Conservation (phyloP, 2,329 filamentous ascomycete species). For the Coniella vitis region DNA sequence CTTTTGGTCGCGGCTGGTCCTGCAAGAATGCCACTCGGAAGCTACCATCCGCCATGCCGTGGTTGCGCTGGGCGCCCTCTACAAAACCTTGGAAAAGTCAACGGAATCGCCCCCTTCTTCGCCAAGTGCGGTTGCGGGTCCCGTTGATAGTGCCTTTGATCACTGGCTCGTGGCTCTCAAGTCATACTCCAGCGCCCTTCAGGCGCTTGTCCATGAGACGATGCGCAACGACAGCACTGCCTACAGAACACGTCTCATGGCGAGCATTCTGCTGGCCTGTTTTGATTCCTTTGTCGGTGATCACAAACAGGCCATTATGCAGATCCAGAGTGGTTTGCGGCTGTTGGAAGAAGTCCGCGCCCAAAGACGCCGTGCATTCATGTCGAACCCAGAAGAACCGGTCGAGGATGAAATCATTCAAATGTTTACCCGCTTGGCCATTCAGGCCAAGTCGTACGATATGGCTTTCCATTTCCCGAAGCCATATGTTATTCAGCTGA, state of each 20-base stretch:
- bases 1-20: conserved; percentile 58
- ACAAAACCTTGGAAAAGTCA: conserved; percentile 58
- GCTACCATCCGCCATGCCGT: conserved; percentile 58
- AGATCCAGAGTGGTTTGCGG: conserved; percentile 52
- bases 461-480: conserved; percentile 62
- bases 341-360: conserved; percentile 47
- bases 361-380: conserved; percentile 34
- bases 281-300: conserved; percentile 63
- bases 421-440: conserved; percentile 57
- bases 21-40: conserved; percentile 57
- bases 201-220: conserved; percentile 39
- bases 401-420: conserved; percentile 54
- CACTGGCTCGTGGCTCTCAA: conserved; percentile 56
- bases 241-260: conserved; percentile 53
- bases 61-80: conserved; percentile 58
- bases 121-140: conserved; percentile 29
- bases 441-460: conserved; percentile 61
- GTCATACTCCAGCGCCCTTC: conserved; percentile 52
- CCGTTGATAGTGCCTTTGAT: conserved; percentile 32
- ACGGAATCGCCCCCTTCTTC: conserved; percentile 44
- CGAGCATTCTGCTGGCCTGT: conserved; percentile 58
- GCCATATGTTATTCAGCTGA: conserved; percentile 51
- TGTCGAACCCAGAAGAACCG: conserved; percentile 37
- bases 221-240: conserved; percentile 36
- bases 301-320: conserved; percentile 53